Percentiles rank a stretch among this genome's conserved stretches.
phyloP scores from a whole-genome alignment of 2,329 filamentous ascomycete species.

The Fusarium caatingaense region DNA sequence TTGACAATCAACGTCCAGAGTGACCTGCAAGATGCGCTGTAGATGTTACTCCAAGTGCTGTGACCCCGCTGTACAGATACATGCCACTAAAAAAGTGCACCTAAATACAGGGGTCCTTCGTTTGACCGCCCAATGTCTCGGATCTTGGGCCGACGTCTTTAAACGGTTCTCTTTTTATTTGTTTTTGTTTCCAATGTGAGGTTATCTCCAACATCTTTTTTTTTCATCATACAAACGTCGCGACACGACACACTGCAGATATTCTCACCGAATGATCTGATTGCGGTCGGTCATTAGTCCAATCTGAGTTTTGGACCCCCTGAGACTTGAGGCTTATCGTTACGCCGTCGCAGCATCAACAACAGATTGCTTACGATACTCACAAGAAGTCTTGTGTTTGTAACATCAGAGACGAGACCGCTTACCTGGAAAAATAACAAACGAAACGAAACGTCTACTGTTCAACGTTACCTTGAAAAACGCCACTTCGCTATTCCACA shows the following conservation, averaged over 20 bases:
- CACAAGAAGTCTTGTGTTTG: not conserved
- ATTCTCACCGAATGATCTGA: constrained; percentile 1
- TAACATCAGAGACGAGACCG: too few species aligned
- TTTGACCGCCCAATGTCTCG: constrained; percentile 45
- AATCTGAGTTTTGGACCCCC: not conserved
- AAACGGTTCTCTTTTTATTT: constrained; percentile 7
- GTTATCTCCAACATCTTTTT: constrained; percentile 16
- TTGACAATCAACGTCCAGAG: not conserved
- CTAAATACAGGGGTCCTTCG: constrained; percentile 6
- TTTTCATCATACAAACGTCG: not conserved
- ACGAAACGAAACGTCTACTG: constrained; percentile 24
- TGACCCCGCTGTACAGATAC: not conserved
- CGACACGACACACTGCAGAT: not conserved
- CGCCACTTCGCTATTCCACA: constrained; percentile 51
- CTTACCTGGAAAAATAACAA: too few species aligned
- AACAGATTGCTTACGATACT: too few species aligned
- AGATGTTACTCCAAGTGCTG: constrained; percentile 17
- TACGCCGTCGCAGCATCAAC: not conserved
- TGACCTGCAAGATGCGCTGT: constrained; percentile 32
- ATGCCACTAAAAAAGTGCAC: constrained; percentile 22
- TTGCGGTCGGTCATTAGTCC: too few species aligned
- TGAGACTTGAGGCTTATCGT: constrained; percentile 1
- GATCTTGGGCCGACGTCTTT: constrained; percentile 37
- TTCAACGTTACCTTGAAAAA: constrained; percentile 40
- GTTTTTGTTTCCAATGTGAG: constrained; percentile 37